These are phyloP conservation scores for Neurospora tetrasperma DNA, from an alignment of 495 filamentous ascomycete species.

Conservation along the genomic window DNA sequence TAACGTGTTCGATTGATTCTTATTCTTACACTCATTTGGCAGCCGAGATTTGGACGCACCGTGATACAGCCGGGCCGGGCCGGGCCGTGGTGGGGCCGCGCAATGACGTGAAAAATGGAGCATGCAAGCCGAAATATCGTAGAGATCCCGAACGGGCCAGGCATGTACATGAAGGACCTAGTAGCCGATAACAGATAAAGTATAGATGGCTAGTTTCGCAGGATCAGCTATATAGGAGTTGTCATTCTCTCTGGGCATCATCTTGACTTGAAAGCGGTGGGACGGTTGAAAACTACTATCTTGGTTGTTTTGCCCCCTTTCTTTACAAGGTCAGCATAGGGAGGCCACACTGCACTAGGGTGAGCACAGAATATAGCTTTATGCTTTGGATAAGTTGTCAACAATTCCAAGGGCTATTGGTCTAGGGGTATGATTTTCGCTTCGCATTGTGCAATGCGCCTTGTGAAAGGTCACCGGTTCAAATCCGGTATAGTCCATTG, in stretches of 20 bases:
- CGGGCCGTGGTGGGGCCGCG: not conserved
- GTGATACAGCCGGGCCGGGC: not conserved
- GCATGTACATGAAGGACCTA: not conserved
- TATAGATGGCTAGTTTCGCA: too few species aligned
- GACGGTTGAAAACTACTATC: too few species aligned
- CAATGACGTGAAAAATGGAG: not conserved
- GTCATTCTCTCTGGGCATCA: not conserved
- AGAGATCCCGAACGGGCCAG: not conserved
- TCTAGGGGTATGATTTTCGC: not conserved
- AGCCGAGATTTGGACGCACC: not conserved
- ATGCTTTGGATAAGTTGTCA: not conserved
- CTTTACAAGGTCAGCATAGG: not conserved
- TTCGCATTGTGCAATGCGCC: not conserved
- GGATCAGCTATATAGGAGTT: not conserved
- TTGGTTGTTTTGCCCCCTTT: not conserved
- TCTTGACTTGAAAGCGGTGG: too few species aligned
- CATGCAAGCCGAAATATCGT: not conserved
- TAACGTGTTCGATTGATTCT: too few species aligned
- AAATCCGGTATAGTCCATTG: not conserved
- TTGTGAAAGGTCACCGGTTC: not conserved
- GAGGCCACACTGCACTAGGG: not conserved
- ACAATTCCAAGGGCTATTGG: not conserved
- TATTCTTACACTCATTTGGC: too few species aligned
- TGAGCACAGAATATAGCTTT: not conserved
- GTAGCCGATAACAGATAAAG: not conserved